phyloP scores from a whole-genome alignment of 371 early-diverging fungal genomes.

The Lichtheimia corymbifera region DNA sequence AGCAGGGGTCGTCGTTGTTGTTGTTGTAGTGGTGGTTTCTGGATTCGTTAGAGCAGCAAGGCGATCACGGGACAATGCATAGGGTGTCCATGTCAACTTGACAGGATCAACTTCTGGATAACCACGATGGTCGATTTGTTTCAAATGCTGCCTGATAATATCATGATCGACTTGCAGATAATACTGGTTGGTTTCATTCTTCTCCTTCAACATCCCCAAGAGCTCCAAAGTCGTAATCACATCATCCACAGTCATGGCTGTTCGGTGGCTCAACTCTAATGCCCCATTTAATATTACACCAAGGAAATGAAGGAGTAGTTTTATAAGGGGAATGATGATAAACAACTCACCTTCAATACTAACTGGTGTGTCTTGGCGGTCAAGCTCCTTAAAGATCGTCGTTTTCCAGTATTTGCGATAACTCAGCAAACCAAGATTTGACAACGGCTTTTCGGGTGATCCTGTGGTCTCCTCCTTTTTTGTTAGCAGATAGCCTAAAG shows the following conservation, averaged over 20 bases:
- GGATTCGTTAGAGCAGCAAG: constrained; percentile 22
- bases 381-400: constrained; percentile 65
- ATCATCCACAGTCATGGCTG: constrained; percentile 74
- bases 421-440: constrained; percentile 93
- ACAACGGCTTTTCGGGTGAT: constrained; percentile 98
- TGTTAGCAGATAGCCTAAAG: constrained; percentile 82
- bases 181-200: constrained; percentile 15
- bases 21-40: neutral
- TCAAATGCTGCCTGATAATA: constrained; percentile 39
- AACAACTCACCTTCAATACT: constrained; percentile 44
- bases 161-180: constrained; percentile 32
- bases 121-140: constrained; percentile 42
- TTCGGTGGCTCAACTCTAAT: constrained; percentile 56
- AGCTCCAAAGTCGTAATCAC: constrained; percentile 70
- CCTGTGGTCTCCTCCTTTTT: constrained; percentile 87
- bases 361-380: constrained; percentile 41
- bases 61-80: constrained; percentile 50
- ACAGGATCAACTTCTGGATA: constrained; percentile 52
- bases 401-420: constrained; percentile 88
- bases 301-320: neutral
- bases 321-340: constrained; percentile 15
- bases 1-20: neutral
- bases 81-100: constrained; percentile 69
- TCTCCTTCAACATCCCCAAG: constrained; percentile 41
- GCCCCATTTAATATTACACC: neutral